Evolutionary conservation across 2,329 filamentous ascomycete species (phyloP).

Genomic region (Colletotrichum lindemuthianum): DNA sequence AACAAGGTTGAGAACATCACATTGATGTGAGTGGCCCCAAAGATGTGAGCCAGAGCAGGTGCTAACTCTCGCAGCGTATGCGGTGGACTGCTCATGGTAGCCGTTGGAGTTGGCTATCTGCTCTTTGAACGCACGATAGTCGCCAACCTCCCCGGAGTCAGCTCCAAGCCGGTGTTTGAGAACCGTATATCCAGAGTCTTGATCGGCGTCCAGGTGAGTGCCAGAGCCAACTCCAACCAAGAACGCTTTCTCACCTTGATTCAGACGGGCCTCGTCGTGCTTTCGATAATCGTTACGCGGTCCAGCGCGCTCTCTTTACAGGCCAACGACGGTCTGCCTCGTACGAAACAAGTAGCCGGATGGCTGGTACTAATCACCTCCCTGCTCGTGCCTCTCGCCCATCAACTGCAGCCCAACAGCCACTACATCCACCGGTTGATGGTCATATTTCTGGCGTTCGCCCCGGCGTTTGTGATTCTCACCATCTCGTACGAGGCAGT

Average conservation of each 20-base stretch:
- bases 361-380: conserved; percentile 86
- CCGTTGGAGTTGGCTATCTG: conserved; percentile 81
- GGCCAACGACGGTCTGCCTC: conserved; percentile 83
- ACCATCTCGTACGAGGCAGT: conserved; percentile 97
- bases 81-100: conserved; percentile 82
- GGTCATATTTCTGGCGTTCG: conserved; percentile 91
- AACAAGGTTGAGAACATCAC: conserved; percentile 83
- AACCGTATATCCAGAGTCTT: conserved; percentile 63
- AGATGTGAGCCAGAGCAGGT: conserved; percentile 36
- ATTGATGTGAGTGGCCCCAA: conserved; percentile 69
- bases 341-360: conserved; percentile 87
- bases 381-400: conserved; percentile 81
- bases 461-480: conserved; percentile 92
- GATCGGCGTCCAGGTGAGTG: conserved; percentile 71
- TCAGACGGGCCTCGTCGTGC: conserved; percentile 77
- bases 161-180: background rate
- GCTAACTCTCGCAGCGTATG: conserved; percentile 62
- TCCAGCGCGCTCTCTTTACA: conserved; percentile 88
- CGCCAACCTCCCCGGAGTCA: conserved; percentile 4
- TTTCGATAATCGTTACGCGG: conserved; percentile 86
- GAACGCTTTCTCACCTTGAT: conserved; percentile 29
- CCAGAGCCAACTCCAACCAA: background rate
- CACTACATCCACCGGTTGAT: conserved; percentile 92
- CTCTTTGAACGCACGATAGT: conserved; percentile 73
- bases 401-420: conserved; percentile 81